A percentile compares a stretch with the other conserved stretches of the same genome.
phyloP scores from a whole-genome alignment of 345 rosid genomes.

The Boechera retrofracta region DNA sequence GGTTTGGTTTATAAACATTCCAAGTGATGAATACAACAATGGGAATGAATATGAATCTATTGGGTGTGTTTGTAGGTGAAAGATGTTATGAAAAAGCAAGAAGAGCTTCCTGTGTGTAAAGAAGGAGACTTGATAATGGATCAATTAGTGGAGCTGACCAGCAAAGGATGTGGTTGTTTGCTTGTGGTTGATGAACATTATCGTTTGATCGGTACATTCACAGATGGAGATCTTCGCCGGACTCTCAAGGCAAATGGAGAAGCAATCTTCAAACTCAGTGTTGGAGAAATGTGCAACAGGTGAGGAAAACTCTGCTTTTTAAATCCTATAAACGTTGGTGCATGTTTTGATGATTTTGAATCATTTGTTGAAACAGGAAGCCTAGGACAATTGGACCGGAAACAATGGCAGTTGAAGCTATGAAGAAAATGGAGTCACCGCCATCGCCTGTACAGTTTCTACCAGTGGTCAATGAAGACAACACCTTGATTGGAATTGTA shows the following conservation, averaged over 20 bases:
- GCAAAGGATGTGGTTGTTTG: slow-evolving; percentile 96
- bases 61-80: slow-evolving; percentile 56
- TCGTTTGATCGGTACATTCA: slow-evolving; percentile 86
- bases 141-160: slow-evolving; percentile 88
- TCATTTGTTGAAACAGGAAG: slow-evolving; percentile 54
- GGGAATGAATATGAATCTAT: slow-evolving; percentile 17
- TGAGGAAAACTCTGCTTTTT: slow-evolving; percentile 38
- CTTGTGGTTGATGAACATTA: slow-evolving; percentile 69
- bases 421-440: slow-evolving; percentile 97
- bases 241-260: slow-evolving; percentile 88
- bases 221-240: slow-evolving; percentile 94
- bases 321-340: neutral
- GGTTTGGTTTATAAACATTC: neutral
- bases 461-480: slow-evolving; percentile 70
- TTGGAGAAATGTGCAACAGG: slow-evolving; percentile 98
- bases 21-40: neutral
- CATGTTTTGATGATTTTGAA: neutral
- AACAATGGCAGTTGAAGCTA: slow-evolving; percentile 98
- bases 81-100: slow-evolving; percentile 92
- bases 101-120: slow-evolving; percentile 86
- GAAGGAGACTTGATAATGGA: slow-evolving; percentile 94
- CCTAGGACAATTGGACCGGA: slow-evolving; percentile 86
- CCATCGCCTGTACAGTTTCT: slow-evolving; percentile 97
- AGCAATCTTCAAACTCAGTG: slow-evolving; percentile 89
- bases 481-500: slow-evolving; percentile 78